A percentile compares a stretch with the other conserved stretches of the same genome.
Conservation (phyloP, 768 basidiomycete genomes). For the Mrakia gelida region DNA sequence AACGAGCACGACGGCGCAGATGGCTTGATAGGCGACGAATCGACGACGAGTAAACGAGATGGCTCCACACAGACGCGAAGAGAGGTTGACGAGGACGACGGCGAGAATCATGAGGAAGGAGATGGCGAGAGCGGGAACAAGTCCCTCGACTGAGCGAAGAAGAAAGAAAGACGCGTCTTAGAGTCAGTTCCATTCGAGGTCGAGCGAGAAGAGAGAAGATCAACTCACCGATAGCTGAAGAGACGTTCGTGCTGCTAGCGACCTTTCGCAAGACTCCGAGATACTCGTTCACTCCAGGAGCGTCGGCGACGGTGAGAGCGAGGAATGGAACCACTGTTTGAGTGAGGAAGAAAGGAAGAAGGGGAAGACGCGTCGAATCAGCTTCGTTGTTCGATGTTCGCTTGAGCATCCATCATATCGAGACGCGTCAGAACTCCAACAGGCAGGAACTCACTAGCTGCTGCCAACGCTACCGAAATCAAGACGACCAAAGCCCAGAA, state of each 20-base stretch:
- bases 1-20: not conserved
- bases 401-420: no score
- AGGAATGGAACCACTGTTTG: slow-evolving; percentile 3
- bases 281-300: slow-evolving; percentile 9
- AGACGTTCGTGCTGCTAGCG: not conserved
- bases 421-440: no score
- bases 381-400: no score
- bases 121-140: slow-evolving; percentile 16
- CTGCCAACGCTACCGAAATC: not conserved
- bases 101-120: not conserved
- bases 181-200: not conserved
- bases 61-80: not conserved
- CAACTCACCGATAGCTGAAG: not conserved
- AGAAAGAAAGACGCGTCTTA: not conserved
- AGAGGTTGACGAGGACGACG: slow-evolving; percentile 2
- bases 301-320: not conserved
- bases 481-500: slow-evolving; percentile 9
- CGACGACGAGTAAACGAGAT: slow-evolving; percentile 1
- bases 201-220: not conserved
- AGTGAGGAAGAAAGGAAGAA: not conserved
- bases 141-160: not conserved
- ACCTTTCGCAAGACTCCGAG: not conserved
- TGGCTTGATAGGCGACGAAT: not conserved
- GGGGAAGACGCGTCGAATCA: not conserved
- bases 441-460: not conserved